Evolutionary conservation across 192 early-diverging fungal genomes (phyloP).

Genomic region (Dispira parvispora): DNA sequence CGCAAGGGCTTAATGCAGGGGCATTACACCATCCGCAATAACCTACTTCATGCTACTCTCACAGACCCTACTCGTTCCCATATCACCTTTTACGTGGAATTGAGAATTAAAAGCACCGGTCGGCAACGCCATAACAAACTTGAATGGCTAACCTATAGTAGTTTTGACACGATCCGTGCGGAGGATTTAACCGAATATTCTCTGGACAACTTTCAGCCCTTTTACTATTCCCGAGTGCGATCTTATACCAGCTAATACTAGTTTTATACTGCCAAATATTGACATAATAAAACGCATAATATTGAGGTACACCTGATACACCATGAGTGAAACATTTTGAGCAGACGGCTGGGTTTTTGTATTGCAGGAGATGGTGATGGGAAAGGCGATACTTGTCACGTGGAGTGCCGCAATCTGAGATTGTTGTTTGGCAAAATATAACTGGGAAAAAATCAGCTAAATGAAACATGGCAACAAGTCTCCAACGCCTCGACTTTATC

Average conservation of each 20-base stretch:
- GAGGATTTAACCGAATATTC: neutral
- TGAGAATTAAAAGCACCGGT: conserved; percentile 7
- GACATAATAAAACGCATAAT: no score
- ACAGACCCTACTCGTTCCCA: conserved; percentile 2
- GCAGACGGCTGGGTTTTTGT: no score
- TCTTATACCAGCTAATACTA: neutral
- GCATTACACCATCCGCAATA: conserved; percentile 7
- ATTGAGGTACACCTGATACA: no score
- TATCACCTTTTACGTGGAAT: conserved; percentile 11
- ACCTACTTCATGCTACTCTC: conserved; percentile 9
- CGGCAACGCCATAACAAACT: conserved; percentile 19
- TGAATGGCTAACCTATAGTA: conserved; percentile 9
- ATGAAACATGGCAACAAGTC: no score
- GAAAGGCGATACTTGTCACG: no score
- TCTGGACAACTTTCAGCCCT: conserved; percentile 4
- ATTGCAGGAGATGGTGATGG: no score
- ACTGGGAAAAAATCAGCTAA: no score
- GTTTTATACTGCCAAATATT: no score
- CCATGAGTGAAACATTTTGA: no score
- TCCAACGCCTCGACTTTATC: no score
- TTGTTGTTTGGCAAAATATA: no score
- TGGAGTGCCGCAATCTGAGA: no score
- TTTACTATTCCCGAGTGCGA: conserved; percentile 7
- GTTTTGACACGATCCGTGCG: neutral
- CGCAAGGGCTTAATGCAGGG: conserved; percentile 17